Percentiles rank a stretch among this genome's conserved stretches.
Evolutionary conservation across 116 monocot species (phyloP).

Genomic region (Zostera marina): DNA sequence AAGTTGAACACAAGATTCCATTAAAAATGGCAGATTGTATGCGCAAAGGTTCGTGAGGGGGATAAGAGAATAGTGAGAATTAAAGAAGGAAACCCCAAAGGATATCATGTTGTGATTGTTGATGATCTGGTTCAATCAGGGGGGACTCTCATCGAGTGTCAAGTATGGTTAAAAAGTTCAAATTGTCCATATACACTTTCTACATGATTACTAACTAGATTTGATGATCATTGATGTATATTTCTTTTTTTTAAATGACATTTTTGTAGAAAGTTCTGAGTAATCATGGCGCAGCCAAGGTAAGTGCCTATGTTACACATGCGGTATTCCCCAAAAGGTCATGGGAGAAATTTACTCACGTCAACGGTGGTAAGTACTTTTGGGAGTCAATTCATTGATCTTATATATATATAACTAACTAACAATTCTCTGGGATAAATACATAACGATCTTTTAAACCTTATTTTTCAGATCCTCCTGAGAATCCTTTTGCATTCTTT

Average conservation of each 20-base stretch:
- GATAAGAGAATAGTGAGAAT: slow-evolving; percentile 79
- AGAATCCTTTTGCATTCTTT: slow-evolving; percentile 42
- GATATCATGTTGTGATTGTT: slow-evolving; percentile 81
- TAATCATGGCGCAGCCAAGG: slow-evolving; percentile 65
- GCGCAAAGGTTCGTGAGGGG: slow-evolving; percentile 81
- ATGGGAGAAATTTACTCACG: slow-evolving; percentile 44
- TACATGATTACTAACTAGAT: no score
- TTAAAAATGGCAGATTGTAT: slow-evolving; percentile 41
- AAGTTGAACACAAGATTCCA: background rate
- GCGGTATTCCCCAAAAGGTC: slow-evolving; percentile 82
- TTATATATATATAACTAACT: no score
- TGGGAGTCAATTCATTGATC: no score
- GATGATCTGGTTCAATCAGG: slow-evolving; percentile 97
- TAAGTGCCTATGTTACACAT: slow-evolving; percentile 88
- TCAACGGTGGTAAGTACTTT: slow-evolving; percentile 15
- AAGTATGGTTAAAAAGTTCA: slow-evolving; percentile 30
- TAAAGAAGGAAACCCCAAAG: slow-evolving; percentile 69
- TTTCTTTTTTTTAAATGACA: no score
- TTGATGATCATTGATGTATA: no score
- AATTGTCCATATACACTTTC: background rate
- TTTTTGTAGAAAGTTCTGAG: slow-evolving; percentile 70
- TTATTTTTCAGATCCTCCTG: slow-evolving; percentile 14
- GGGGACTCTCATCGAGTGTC: slow-evolving; percentile 83
- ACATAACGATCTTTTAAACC: background rate
- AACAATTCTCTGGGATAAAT: background rate